A percentile compares a stretch with the other conserved stretches of the same genome.
phyloP scores from a whole-genome alignment of 129 eudicot species.

The Pittosporum tobira region DNA sequence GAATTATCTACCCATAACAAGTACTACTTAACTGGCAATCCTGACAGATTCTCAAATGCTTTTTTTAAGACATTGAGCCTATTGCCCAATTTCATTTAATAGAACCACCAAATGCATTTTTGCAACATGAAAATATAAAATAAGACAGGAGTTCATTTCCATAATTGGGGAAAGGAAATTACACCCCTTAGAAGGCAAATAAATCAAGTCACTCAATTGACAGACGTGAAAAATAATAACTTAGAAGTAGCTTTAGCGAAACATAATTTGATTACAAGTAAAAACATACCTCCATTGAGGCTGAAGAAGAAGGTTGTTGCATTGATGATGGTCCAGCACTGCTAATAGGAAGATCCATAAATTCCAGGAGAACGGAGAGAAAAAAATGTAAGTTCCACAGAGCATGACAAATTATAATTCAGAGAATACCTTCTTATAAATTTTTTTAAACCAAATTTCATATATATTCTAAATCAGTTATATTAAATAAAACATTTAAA shows the following conservation, averaged over 20 bases:
- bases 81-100: no score
- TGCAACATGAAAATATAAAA: no score
- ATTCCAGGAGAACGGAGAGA: background rate
- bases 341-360: slow-evolving; percentile 16
- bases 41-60: no score
- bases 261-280: background rate
- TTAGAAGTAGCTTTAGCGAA: background rate
- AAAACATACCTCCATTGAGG: slow-evolving; percentile 43
- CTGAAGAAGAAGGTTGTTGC: slow-evolving; percentile 55
- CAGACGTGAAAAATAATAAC: no score
- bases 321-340: slow-evolving; percentile 35
- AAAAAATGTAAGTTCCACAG: background rate
- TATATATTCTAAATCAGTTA: no score
- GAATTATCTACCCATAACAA: no score
- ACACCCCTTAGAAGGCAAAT: background rate
- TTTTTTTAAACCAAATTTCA: background rate
- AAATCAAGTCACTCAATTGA: background rate
- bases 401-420: background rate
- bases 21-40: no score
- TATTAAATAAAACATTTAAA: no score
- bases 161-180: no score
- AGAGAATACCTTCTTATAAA: background rate
- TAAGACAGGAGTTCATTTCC: no score
- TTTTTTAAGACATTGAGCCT: no score
- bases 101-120: no score